These are phyloP conservation scores for Phialocephala subalpina DNA, from an alignment of 2,329 filamentous ascomycete genomes.

Conservation along the genomic window DNA sequence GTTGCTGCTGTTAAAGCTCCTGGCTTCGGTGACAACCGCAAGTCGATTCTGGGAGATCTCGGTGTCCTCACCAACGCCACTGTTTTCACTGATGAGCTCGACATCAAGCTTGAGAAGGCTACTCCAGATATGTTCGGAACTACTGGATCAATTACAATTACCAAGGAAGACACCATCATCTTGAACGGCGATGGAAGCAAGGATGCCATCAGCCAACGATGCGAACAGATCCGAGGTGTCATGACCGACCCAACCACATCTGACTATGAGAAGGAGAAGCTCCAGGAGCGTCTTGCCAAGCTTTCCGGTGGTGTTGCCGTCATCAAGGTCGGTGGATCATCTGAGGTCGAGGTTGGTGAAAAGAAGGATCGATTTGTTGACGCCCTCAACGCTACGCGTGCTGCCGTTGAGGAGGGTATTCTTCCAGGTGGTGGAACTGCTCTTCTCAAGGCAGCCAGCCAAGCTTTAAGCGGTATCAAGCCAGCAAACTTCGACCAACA, in stretches of 20 bases:
- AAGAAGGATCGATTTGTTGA: constrained; percentile 99
- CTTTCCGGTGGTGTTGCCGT: constrained; percentile 98
- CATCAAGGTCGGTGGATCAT: constrained; percentile 98
- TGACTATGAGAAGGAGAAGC: constrained; percentile 99
- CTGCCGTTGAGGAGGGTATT: constrained; percentile 98
- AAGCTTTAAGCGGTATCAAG: constrained; percentile 86
- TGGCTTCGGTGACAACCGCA: constrained; percentile 99
- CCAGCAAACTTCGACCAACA: constrained; percentile 97
- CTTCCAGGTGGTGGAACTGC: constrained; percentile 98
- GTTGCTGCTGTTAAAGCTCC: constrained; percentile 98
- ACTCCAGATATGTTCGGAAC: constrained; percentile 95
- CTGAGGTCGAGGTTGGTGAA: constrained; percentile 98
- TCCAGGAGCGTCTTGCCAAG: constrained; percentile 99
- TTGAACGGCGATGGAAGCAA: constrained; percentile 97
- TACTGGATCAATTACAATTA: constrained; percentile 98
- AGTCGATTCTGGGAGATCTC: constrained; percentile 97
- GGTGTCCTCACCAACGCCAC: constrained; percentile 95
- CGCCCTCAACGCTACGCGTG: constrained; percentile 96
- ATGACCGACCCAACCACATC: constrained; percentile 93
- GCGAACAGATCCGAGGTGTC: constrained; percentile 98
- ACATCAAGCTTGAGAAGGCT: constrained; percentile 98
- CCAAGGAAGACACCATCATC: constrained; percentile 99
- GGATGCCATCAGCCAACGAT: constrained; percentile 91
- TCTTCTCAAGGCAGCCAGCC: constrained; percentile 94
- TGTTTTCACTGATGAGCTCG: constrained; percentile 98